Base-by-base conservation (phyloP, 2,329 filamentous ascomycete genomes). In the Dothideomycetes sp. region DNA sequence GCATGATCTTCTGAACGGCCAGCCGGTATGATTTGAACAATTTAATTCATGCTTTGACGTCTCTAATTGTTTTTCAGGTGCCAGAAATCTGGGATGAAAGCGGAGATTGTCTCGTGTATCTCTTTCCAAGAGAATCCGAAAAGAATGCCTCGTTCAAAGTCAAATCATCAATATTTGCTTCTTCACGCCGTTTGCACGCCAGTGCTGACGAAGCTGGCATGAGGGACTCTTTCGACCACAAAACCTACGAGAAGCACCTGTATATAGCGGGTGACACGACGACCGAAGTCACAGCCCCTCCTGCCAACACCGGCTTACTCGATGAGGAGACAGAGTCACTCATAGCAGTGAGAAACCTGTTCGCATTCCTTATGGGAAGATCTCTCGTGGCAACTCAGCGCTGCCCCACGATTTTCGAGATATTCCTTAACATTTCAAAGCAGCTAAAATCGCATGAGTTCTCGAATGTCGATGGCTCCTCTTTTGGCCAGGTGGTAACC, bases 71-170 rank as follows among this genome's bases (percentile, higher is more conserved):
- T n/a, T n/a, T 36, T 48, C 45, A 73, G 69, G 63, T 76, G 12
- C 53, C 63, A 4, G 77, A 80, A 49, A 55, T 80, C 7, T 81
- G 77, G 77, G 72, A 78, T 47, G 70, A 76, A 3, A 54, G 67
- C 34, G 76, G 72, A n/a, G 74, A 79, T 52, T 78, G 75, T 11
- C 66, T 70, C 44, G 65, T 81, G n/a, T 75, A 79, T 49, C 63
- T 80, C 11, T 79, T 75, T 49, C 73, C 76, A 1, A 64, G 69
- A 31, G 69, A 62, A 12, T 70, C 73, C 15, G 68, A 67, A 38
- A 69, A 68, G 50, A 66, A 72, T 4, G 64, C 77, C 7, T 78
- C 75, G 3, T 79, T 81, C 62, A 72, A 70, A 43, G 60, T 81
- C 40, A 66, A 78, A 50, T 77, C 75, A 3, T 63, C 70, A 3